These are phyloP conservation scores for Penicillium cataractarum DNA, from an alignment of 495 filamentous ascomycete genomes.

Conservation along the genomic window DNA sequence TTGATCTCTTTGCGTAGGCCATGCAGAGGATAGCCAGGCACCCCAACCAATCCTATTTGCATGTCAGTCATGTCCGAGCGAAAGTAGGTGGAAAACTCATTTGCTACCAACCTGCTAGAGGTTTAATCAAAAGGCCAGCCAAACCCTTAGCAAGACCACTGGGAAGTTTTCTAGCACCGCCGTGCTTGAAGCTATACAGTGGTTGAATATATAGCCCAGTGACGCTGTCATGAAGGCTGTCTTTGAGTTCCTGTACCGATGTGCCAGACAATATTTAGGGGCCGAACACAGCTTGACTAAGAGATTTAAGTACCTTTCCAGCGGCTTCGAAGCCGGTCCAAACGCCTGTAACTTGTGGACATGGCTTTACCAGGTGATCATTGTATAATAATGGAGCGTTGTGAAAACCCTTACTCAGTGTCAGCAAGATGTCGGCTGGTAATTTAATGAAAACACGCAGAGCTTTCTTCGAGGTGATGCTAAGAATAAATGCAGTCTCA, in stretches of 20 bases:
- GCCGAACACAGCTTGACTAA: conserved; percentile 1
- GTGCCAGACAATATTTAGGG: not conserved
- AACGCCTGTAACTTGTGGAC: conserved; percentile 4
- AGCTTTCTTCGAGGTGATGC: conserved; percentile 2
- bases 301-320: conserved; percentile 1
- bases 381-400: conserved; percentile 2
- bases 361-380: conserved; percentile 3
- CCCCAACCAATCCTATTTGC: conserved; percentile 4
- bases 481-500: conserved; percentile 6
- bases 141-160: conserved; percentile 5
- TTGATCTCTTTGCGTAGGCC: conserved; percentile 3
- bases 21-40: conserved; percentile 4
- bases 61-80: conserved; percentile 1
- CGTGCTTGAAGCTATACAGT: conserved; percentile 3
- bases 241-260: conserved; percentile 3
- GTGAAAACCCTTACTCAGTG: conserved; percentile 3
- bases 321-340: conserved; percentile 1
- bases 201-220: conserved; percentile 3
- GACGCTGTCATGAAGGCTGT: not conserved
- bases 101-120: conserved; percentile 2
- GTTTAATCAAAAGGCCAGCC: conserved; percentile 2
- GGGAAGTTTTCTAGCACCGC: not conserved
- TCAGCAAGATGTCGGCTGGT: conserved; percentile 4
- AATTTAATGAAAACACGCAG: not conserved
- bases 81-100: not conserved